Evolutionary conservation across 768 basidiomycete genomes (phyloP), one percentile per base, ranked within the genome.

Genomic region (Amanita muscaria): DNA sequence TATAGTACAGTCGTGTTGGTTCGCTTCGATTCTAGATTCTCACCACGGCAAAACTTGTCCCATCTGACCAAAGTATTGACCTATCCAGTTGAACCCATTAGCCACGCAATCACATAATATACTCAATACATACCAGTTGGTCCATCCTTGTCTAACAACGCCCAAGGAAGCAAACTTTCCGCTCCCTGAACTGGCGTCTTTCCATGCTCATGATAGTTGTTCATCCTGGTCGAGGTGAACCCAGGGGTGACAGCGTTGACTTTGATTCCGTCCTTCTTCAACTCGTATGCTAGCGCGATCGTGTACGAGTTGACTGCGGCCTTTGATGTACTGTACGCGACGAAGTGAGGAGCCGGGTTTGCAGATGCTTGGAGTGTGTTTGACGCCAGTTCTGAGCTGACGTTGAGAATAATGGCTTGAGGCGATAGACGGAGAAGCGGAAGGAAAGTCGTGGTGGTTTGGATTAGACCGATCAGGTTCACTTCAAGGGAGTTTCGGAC

Each of bases 321-420:
- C 63, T 85, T 85, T 48, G 76, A 80, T 2, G 81, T 77, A 51
- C 83, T 83, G 56, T 84, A 85, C 5, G 69, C 70, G 21, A 65
- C 62, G 18, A 61, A 46, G 51, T 70, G 66, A 10, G 64, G 46
- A 16, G 30, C 11, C 3, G 60, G 51, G 22, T 63, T 51, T 2
- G 59, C 57, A 19, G 52, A 46, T 4, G 70, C 61, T 54, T 66
- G 64, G 30, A 46, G 46, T 1, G 57, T 44, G 53, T 71, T 73
- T 16, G 70, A 72, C 1, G 67, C 66, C 68, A 73, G 68, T 54
- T 69, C 68, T 10, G 61, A 62, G 25, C 57, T 54, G 19, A 74
- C 68, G 43, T 69, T 66, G 43, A 70, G 45, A 42, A 73, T 68
- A 15, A 66, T 62, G 4, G 60, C 54, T 16, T 65, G 56, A 48